These are phyloP conservation scores for Mortierella polycephala DNA, from an alignment of 371 early-diverging fungal genomes.

Conservation along the genomic window DNA sequence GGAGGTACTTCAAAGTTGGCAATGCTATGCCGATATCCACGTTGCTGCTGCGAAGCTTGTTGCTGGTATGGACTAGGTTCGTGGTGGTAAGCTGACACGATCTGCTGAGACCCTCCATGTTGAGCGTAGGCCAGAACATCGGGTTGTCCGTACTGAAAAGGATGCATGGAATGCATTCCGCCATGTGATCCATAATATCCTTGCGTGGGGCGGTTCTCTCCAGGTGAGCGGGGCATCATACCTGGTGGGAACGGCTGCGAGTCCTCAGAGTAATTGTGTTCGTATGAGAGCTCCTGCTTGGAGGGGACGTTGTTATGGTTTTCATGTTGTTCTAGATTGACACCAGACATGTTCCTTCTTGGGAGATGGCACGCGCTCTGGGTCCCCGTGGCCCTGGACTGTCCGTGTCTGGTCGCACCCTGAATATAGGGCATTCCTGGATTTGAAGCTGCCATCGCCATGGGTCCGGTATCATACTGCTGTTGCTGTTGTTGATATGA, in stretches of 20 bases:
- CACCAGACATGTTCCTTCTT: not conserved
- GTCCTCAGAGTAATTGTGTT: conserved; percentile 16
- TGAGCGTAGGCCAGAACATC: not conserved
- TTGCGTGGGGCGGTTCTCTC: conserved; percentile 19
- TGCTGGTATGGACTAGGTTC: not conserved
- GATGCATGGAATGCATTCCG: no score
- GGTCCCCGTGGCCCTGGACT: conserved; percentile 1
- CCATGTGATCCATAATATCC: conserved; percentile 2
- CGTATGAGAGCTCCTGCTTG: conserved; percentile 7
- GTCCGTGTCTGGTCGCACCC: not conserved
- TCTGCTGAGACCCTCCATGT: not conserved
- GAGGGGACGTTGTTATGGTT: not conserved
- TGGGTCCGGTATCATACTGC: not conserved
- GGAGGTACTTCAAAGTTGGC: conserved; percentile 12
- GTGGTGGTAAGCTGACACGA: not conserved
- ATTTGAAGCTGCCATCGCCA: not conserved
- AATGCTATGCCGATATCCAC: conserved; percentile 19
- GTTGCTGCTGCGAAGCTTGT: not conserved
- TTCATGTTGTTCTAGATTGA: not conserved
- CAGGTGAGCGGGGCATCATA: conserved; percentile 27
- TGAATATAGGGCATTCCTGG: conserved; percentile 1
- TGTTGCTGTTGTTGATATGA: not conserved
- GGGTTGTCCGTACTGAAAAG: not conserved
- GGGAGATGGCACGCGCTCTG: conserved; percentile 22
- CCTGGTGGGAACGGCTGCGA: conserved; percentile 19